Evolutionary conservation across 2,329 filamentous ascomycete genomes (phyloP).

Genomic region (Periconia macrospinosa): DNA sequence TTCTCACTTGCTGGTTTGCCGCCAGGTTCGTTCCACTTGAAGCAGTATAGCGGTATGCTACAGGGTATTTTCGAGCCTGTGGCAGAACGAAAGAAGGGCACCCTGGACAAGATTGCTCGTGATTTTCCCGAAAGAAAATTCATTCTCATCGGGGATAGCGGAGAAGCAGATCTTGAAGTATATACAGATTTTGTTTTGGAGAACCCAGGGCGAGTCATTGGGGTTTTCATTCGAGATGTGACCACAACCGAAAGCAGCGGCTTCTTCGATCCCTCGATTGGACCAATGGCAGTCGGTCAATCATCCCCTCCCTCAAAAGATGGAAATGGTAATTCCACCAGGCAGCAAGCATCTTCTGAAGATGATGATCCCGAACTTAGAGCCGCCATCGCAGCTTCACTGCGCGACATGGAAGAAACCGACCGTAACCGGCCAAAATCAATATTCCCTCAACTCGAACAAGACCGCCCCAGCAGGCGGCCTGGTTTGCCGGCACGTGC

Average conservation of each 20-base stretch:
- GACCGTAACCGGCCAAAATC: slow-evolving; percentile 37
- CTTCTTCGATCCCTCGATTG: slow-evolving; percentile 74
- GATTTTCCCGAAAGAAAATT: slow-evolving; percentile 92
- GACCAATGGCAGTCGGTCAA: slow-evolving; percentile 33
- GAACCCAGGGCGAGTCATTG: slow-evolving; percentile 80
- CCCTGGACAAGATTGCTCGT: slow-evolving; percentile 78
- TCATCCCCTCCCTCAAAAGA: slow-evolving; percentile 28
- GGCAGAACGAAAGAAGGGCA: slow-evolving; percentile 88
- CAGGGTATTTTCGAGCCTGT: slow-evolving; percentile 98
- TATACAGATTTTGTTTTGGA: slow-evolving; percentile 90
- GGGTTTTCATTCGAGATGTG: slow-evolving; percentile 92
- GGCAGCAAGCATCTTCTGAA: slow-evolving; percentile 27
- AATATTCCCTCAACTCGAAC: slow-evolving; percentile 36
- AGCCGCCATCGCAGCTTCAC: slow-evolving; percentile 52
- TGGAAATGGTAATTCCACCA: slow-evolving; percentile 12
- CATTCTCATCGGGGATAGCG: slow-evolving; percentile 90
- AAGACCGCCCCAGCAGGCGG: slow-evolving; percentile 36
- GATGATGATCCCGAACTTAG: slow-evolving; percentile 53
- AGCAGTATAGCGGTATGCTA: slow-evolving; percentile 95
- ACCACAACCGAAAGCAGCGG: slow-evolving; percentile 73
- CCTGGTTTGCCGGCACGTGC: slow-evolving; percentile 43
- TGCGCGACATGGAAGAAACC: slow-evolving; percentile 50
- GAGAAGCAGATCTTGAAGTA: slow-evolving; percentile 94
- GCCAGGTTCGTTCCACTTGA: slow-evolving; percentile 87
- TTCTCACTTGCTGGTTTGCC: slow-evolving; percentile 81